Percentiles rank a stretch among this genome's conserved stretches.
Evolutionary conservation across 148 eudicot species (phyloP).

Genomic region (Heliamphora exappendiculata): DNA sequence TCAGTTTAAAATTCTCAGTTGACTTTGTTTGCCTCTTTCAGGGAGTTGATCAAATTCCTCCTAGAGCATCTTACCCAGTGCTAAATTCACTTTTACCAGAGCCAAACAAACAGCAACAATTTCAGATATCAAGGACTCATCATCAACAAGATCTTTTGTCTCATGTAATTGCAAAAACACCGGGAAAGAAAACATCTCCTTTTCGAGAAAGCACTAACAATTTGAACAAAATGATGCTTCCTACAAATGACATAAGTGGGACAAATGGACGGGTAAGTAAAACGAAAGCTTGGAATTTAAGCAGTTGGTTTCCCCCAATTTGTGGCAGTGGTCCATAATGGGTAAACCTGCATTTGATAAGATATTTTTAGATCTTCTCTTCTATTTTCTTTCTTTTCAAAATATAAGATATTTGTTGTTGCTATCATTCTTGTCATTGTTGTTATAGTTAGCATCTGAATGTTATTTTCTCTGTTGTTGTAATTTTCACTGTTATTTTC

Average conservation of each 20-base stretch:
- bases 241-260: constrained; percentile 10
- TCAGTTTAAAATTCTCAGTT: not conserved
- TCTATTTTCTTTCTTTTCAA: not conserved
- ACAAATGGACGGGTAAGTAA: constrained; percentile 15
- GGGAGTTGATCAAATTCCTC: constrained; percentile 21
- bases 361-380: not conserved
- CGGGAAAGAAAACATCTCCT: constrained; percentile 9
- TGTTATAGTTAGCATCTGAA: no score
- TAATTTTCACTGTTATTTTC: no score
- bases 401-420: no score
- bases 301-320: not conserved
- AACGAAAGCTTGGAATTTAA: not conserved
- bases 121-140: not conserved
- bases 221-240: constrained; percentile 8
- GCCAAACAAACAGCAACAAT: constrained; percentile 5
- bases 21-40: constrained; percentile 15
- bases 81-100: constrained; percentile 12
- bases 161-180: constrained; percentile 12
- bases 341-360: not conserved
- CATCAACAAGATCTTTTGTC: constrained; percentile 18
- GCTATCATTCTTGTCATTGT: no score
- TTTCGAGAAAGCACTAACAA: constrained; percentile 2
- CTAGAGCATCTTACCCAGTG: constrained; percentile 14
- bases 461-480: no score
- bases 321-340: constrained; percentile 1